Evolutionary conservation across 305 asterid genomes (phyloP).

Genomic region (Ajuga reptans): DNA sequence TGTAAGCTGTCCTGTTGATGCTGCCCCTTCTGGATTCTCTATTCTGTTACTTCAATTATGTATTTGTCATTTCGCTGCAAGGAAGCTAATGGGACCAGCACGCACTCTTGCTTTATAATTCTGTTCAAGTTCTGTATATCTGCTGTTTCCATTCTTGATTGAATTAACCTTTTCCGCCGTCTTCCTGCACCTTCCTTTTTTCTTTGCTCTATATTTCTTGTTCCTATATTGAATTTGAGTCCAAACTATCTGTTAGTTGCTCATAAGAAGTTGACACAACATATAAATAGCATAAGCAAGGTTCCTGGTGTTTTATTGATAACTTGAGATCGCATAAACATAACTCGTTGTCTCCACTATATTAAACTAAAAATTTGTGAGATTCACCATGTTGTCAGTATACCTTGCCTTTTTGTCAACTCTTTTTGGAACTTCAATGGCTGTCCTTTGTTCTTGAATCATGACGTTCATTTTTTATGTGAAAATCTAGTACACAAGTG

Average conservation of each 20-base stretch:
- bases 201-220: neutral
- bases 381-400: conserved; percentile 5
- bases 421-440: conserved; percentile 10
- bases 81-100: neutral
- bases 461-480: conserved; percentile 26
- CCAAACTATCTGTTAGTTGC: neutral
- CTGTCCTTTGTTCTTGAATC: conserved; percentile 16
- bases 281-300: neutral
- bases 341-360: conserved; percentile 15
- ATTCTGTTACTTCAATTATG: neutral
- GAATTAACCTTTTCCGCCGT: neutral
- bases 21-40: neutral
- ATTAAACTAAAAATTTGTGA: conserved; percentile 14
- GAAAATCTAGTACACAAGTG: conserved; percentile 80
- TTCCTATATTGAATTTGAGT: neutral
- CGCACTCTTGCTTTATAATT: neutral
- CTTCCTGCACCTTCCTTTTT: neutral
- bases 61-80: conserved; percentile 15
- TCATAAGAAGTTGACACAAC: conserved; percentile 5
- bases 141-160: neutral
- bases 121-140: neutral
- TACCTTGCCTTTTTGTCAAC: neutral
- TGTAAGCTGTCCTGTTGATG: conserved; percentile 49
- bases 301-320: neutral
- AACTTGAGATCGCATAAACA: conserved; percentile 20